A percentile compares a stretch with the other conserved stretches of the same genome.
These are phyloP conservation scores for Xylaria sp. DNA, from an alignment of 2,329 filamentous ascomycete genomes.

Conservation along the genomic window DNA sequence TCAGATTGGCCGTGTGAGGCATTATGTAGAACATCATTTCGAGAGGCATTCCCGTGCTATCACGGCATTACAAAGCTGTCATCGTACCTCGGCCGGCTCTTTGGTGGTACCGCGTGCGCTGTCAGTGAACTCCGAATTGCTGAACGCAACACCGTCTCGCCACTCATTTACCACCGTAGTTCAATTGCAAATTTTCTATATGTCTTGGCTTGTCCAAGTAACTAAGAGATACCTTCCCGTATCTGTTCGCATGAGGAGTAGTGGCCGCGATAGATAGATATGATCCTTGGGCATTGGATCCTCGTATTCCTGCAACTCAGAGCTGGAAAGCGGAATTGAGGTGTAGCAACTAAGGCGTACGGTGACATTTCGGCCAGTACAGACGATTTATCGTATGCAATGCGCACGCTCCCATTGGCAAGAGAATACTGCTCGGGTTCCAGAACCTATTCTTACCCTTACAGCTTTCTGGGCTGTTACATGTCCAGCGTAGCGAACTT, in stretches of 20 bases:
- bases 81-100: slow-evolving; percentile 27
- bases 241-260: not conserved
- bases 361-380: slow-evolving; percentile 43
- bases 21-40: slow-evolving; percentile 18
- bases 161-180: slow-evolving; percentile 23
- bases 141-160: slow-evolving; percentile 18
- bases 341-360: slow-evolving; percentile 27
- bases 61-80: slow-evolving; percentile 30
- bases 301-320: slow-evolving; percentile 6
- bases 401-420: slow-evolving; percentile 40
- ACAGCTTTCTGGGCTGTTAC: slow-evolving; percentile 39
- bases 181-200: not conserved
- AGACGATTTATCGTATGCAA: slow-evolving; percentile 36
- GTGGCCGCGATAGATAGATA: not conserved
- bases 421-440: slow-evolving; percentile 38
- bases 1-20: slow-evolving; percentile 18
- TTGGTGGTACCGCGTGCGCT: slow-evolving; percentile 16
- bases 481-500: slow-evolving; percentile 39
- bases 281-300: slow-evolving; percentile 9
- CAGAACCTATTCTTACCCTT: slow-evolving; percentile 40
- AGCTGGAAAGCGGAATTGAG: slow-evolving; percentile 9
- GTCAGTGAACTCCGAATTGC: slow-evolving; percentile 18
- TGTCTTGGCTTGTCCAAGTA: slow-evolving; percentile 2
- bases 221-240: not conserved
- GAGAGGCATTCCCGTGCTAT: slow-evolving; percentile 28